phyloP scores from a whole-genome alignment of 2,329 filamentous ascomycete genomes.

The Botrytis porri region DNA sequence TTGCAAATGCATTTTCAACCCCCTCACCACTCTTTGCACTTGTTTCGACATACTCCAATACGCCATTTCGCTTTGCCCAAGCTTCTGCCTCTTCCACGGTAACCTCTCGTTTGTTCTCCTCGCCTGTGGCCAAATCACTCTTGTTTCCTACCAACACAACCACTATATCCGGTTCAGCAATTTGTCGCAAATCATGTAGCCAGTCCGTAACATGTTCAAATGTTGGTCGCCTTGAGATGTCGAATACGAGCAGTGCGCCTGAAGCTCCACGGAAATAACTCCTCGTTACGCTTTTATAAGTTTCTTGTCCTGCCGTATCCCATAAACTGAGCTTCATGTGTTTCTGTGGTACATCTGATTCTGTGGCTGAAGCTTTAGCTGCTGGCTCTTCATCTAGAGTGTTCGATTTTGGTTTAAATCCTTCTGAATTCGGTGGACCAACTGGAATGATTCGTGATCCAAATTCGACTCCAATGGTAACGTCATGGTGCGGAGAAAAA shows the following conservation, averaged over 20 bases:
- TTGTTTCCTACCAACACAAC: constrained; percentile 97
- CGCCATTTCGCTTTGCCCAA: constrained; percentile 82
- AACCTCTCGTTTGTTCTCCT: constrained; percentile 71
- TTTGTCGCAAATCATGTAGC: constrained; percentile 90
- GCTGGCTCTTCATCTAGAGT: constrained; percentile 29
- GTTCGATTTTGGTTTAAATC: constrained; percentile 48
- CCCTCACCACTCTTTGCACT: constrained; percentile 93
- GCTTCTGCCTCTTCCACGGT: constrained; percentile 79
- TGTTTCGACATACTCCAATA: constrained; percentile 93
- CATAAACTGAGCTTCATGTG: constrained; percentile 94
- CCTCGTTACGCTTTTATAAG: constrained; percentile 92
- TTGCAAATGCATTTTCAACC: constrained; percentile 88
- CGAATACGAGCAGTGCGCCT: constrained; percentile 84
- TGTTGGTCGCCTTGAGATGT: constrained; percentile 81
- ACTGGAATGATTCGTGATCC: constrained; percentile 90
- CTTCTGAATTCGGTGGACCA: constrained; percentile 64
- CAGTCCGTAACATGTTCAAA: constrained; percentile 88
- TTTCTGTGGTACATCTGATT: constrained; percentile 60
- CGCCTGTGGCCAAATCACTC: constrained; percentile 65
- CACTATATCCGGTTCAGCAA: constrained; percentile 93
- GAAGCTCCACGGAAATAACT: constrained; percentile 70
- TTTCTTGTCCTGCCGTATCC: constrained; percentile 97
- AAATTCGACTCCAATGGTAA: constrained; percentile 97
- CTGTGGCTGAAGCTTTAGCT: constrained; percentile 41
- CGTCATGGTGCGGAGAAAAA: constrained; percentile 91